Evolutionary conservation across 768 basidiomycete species (phyloP).

Genomic region (Tremella yokohamensis): DNA sequence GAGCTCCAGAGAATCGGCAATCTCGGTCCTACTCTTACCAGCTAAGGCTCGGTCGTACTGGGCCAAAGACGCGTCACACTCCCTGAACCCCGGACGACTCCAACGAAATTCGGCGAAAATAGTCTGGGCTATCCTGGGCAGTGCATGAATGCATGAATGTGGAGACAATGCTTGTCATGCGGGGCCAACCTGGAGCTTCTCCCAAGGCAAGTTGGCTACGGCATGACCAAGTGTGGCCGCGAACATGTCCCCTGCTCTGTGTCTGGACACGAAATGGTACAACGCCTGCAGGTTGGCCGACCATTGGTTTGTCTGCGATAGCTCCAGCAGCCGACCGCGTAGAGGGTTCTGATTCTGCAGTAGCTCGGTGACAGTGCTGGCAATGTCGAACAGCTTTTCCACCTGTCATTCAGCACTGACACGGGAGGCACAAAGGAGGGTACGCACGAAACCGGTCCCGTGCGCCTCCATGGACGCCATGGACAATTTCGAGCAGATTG

Average conservation of each 20-base stretch:
- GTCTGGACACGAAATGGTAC: constrained; percentile 11
- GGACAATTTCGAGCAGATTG: constrained; percentile 21
- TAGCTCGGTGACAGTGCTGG: constrained; percentile 23
- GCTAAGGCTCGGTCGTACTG: too few species aligned
- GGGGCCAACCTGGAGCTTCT: too few species aligned
- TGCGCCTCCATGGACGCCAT: constrained; percentile 31
- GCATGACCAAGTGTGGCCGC: background rate
- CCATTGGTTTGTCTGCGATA: constrained; percentile 16
- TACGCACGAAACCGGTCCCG: constrained; percentile 37
- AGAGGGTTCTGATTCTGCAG: constrained; percentile 10
- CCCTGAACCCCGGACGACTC: too few species aligned
- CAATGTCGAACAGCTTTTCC: constrained; percentile 37
- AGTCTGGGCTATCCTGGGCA: too few species aligned
- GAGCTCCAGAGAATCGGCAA: too few species aligned
- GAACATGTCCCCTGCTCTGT: constrained; percentile 11
- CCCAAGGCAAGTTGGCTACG: too few species aligned
- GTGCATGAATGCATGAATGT: too few species aligned
- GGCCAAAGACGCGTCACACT: too few species aligned
- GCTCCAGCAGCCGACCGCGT: constrained; percentile 1
- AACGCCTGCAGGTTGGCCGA: constrained; percentile 14
- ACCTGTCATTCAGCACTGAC: constrained; percentile 17
- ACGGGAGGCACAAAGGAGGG: background rate
- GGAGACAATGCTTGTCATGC: too few species aligned
- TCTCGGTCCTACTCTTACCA: too few species aligned
- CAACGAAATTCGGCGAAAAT: too few species aligned